Percentiles rank a stretch among this genome's conserved stretches.
Evolutionary conservation across 2,329 filamentous ascomycete genomes (phyloP).

Genomic region (Stemphylium lycopersici): DNA sequence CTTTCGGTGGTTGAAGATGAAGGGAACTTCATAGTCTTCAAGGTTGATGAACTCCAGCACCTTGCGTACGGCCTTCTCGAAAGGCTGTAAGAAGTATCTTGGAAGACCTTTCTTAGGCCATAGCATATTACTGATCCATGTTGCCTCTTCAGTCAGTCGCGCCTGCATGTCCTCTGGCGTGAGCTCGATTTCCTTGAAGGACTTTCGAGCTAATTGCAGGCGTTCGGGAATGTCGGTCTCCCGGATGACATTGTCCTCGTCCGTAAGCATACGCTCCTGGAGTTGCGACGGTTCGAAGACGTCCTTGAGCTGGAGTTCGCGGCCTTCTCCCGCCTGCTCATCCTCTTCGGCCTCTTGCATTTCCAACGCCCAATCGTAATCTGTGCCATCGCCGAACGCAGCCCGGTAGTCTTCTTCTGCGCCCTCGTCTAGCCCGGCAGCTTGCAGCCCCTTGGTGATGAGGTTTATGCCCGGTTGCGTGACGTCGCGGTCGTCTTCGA

Average conservation of each 20-base stretch:
- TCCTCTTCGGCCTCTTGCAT: slow-evolving; percentile 85
- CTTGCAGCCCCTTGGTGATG: slow-evolving; percentile 73
- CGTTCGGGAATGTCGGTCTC: slow-evolving; percentile 89
- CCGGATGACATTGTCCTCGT: slow-evolving; percentile 91
- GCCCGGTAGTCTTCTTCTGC: slow-evolving; percentile 94
- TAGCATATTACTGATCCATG: slow-evolving; percentile 90
- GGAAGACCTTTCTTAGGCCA: slow-evolving; percentile 83
- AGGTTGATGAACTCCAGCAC: slow-evolving; percentile 95
- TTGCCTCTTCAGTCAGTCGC: slow-evolving; percentile 77
- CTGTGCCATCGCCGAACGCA: slow-evolving; percentile 93
- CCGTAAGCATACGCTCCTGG: slow-evolving; percentile 90
- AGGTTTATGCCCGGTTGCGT: slow-evolving; percentile 77
- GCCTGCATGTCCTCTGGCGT: slow-evolving; percentile 72
- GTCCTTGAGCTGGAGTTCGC: slow-evolving; percentile 90
- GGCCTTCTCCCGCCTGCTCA: slow-evolving; percentile 76
- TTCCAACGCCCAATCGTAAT: slow-evolving; percentile 93
- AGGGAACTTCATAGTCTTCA: slow-evolving; percentile 93
- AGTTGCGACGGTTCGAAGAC: slow-evolving; percentile 97
- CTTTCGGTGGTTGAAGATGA: slow-evolving; percentile 97
- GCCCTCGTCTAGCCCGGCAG: slow-evolving; percentile 85
- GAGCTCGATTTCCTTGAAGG: slow-evolving; percentile 82
- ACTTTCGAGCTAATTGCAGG: slow-evolving; percentile 88
- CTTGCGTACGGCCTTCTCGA: slow-evolving; percentile 86
- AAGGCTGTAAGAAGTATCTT: slow-evolving; percentile 76
- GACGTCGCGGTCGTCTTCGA: slow-evolving; percentile 85